phyloP scores from a whole-genome alignment of 73 alveolate species.

The Stentor coeruleus region DNA sequence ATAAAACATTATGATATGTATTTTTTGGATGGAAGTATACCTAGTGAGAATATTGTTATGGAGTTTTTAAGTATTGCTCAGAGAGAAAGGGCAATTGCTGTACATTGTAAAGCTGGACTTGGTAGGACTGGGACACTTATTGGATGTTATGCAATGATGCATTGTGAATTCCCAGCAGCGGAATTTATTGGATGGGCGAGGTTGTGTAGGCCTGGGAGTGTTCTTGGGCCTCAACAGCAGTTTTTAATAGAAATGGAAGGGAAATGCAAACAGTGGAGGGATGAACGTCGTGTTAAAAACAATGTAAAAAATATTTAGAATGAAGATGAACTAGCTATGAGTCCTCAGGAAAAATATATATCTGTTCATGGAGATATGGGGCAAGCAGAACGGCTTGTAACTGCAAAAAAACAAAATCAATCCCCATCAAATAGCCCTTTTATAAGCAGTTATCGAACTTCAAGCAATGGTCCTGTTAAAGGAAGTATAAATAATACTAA shows the following conservation, averaged over 20 bases:
- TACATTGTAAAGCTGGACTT: constrained; percentile 96
- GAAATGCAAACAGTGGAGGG: too few species aligned
- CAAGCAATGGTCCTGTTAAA: too few species aligned
- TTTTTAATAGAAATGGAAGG: constrained; percentile 31
- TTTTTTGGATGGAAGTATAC: constrained; percentile 93
- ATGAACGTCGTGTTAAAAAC: too few species aligned
- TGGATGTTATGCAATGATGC: constrained; percentile 76
- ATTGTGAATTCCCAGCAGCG: constrained; percentile 76
- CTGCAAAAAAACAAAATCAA: too few species aligned
- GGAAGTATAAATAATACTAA: too few species aligned
- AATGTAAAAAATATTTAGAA: too few species aligned
- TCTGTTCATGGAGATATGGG: too few species aligned
- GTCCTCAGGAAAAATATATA: too few species aligned
- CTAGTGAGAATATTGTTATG: constrained; percentile 77
- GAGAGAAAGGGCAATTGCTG: constrained; percentile 79
- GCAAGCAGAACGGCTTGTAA: too few species aligned
- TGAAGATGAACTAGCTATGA: too few species aligned
- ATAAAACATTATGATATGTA: constrained; percentile 79
- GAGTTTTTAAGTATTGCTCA: constrained; percentile 74
- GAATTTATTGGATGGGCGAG: constrained; percentile 74
- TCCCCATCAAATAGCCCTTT: too few species aligned
- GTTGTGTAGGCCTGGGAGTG: constrained; percentile 78
- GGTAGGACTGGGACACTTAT: constrained; percentile 96
- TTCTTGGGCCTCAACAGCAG: constrained; percentile 74
- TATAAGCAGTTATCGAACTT: too few species aligned